A percentile compares a stretch with the other conserved stretches of the same genome.
Evolutionary conservation across 1,284 basidiomycete species (phyloP).

Genomic region (Marasmius sp.): DNA sequence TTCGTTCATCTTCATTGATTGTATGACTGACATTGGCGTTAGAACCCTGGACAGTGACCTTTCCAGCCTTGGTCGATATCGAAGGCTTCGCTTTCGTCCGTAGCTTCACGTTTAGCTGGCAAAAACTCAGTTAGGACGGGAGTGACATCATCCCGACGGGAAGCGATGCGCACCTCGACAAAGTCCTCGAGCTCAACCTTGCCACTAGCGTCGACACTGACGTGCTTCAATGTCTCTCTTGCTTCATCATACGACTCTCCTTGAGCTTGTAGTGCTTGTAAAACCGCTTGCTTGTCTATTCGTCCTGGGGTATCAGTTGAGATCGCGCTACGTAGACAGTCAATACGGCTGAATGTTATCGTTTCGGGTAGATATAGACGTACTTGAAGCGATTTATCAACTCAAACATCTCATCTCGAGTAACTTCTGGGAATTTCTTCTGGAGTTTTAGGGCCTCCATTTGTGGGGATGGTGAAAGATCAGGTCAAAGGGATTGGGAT

Average conservation of each 20-base stretch:
- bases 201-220: slow-evolving; percentile 92
- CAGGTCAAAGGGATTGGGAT: neutral
- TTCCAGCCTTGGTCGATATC: slow-evolving; percentile 78
- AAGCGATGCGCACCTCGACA: slow-evolving; percentile 72
- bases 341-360: neutral
- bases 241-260: slow-evolving; percentile 93
- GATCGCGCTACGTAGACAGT: slow-evolving; percentile 59
- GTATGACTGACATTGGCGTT: slow-evolving; percentile 97
- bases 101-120: slow-evolving; percentile 81
- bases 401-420: slow-evolving; percentile 90
- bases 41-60: slow-evolving; percentile 92
- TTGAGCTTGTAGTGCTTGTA: slow-evolving; percentile 73
- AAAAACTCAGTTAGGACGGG: slow-evolving; percentile 16
- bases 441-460: slow-evolving; percentile 91
- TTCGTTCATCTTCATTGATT: slow-evolving; percentile 95
- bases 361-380: slow-evolving; percentile 31
- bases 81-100: slow-evolving; percentile 55
- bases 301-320: slow-evolving; percentile 85
- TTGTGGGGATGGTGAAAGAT: slow-evolving; percentile 11
- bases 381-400: slow-evolving; percentile 94
- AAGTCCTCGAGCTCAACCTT: slow-evolving; percentile 98
- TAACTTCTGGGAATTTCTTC: slow-evolving; percentile 92
- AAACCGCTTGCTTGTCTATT: slow-evolving; percentile 79
- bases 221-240: slow-evolving; percentile 90
- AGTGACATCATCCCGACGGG: slow-evolving; percentile 16